These are phyloP conservation scores for Trichoderma erinaceum DNA, from an alignment of 495 filamentous ascomycete species.

Conservation along the genomic window DNA sequence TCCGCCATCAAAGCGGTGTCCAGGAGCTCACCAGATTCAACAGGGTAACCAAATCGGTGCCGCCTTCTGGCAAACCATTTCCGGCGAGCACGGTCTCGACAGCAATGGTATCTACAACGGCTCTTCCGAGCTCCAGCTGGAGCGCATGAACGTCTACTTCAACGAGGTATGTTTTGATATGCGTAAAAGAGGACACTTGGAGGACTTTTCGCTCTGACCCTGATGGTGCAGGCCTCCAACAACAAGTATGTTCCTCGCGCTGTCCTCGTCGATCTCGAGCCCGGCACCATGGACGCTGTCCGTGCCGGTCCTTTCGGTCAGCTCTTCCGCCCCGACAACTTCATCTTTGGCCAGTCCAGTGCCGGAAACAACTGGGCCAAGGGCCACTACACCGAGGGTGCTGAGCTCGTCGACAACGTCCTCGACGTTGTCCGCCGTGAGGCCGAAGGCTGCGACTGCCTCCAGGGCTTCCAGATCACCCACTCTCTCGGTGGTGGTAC, in stretches of 20 bases:
- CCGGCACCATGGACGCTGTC: conserved; percentile 98
- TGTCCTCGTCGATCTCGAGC: conserved; percentile 98
- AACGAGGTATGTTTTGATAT: conserved; percentile 70
- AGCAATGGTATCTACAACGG: conserved; percentile 91
- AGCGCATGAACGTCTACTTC: conserved; percentile 99
- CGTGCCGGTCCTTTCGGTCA: conserved; percentile 97
- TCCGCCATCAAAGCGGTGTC: conserved; percentile 22
- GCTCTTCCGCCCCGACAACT: conserved; percentile 99
- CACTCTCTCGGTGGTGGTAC: conserved; percentile 99
- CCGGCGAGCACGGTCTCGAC: conserved; percentile 98
- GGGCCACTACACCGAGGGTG: conserved; percentile 99
- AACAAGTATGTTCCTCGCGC: conserved; percentile 99
- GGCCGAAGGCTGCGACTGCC: conserved; percentile 98
- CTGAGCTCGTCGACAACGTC: conserved; percentile 96
- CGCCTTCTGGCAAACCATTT: conserved; percentile 99
- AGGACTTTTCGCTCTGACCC: conserved; percentile 9
- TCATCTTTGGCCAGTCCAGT: conserved; percentile 99
- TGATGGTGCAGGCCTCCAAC: conserved; percentile 61
- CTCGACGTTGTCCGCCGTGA: conserved; percentile 98
- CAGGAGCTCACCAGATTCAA: conserved; percentile 28
- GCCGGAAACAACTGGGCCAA: conserved; percentile 99
- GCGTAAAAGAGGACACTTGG: not conserved
- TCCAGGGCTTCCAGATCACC: conserved; percentile 99
- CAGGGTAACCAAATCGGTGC: conserved; percentile 99
- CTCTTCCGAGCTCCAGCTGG: conserved; percentile 94